phyloP scores from a whole-genome alignment of 148 eudicot genomes.

The Vaccinium vitisidaea region DNA sequence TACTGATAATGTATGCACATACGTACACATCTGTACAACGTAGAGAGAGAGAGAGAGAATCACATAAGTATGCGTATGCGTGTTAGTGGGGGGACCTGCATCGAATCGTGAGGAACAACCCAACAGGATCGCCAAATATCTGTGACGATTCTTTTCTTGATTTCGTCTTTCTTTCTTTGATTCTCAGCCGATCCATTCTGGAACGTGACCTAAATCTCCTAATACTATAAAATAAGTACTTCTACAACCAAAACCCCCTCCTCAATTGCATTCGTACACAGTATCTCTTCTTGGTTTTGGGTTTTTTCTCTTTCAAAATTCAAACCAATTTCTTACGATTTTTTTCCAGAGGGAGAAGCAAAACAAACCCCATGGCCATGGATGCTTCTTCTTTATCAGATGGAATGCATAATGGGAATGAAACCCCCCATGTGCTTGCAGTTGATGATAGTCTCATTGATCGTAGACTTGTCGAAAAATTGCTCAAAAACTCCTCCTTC shows the following conservation, averaged over 20 bases:
- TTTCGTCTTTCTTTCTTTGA: not conserved
- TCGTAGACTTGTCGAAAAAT: constrained; percentile 49
- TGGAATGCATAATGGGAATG: not conserved
- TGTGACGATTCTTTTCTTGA: not conserved
- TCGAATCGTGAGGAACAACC: not conserved
- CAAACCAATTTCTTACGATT: not conserved
- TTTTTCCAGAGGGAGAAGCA: not conserved
- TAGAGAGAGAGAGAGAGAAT: not conserved
- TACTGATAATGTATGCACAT: not conserved
- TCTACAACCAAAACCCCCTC: not conserved
- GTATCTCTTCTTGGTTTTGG: not conserved
- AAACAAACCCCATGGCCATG: not conserved
- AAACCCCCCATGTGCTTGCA: constrained; percentile 50
- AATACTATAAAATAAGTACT: too few species aligned
- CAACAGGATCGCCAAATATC: not conserved
- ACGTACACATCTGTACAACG: not conserved
- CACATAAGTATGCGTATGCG: not conserved
- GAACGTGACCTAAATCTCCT: too few species aligned
- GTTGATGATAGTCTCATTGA: constrained; percentile 62
- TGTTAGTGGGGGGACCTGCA: not conserved
- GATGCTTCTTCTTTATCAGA: not conserved
- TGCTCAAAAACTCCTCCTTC: constrained; percentile 50
- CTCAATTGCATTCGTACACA: not conserved
- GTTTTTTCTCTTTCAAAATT: not conserved
- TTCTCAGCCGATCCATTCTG: not conserved